phyloP scores from a whole-genome alignment of 2,329 filamentous ascomycete genomes.

The Penicillium sp. region DNA sequence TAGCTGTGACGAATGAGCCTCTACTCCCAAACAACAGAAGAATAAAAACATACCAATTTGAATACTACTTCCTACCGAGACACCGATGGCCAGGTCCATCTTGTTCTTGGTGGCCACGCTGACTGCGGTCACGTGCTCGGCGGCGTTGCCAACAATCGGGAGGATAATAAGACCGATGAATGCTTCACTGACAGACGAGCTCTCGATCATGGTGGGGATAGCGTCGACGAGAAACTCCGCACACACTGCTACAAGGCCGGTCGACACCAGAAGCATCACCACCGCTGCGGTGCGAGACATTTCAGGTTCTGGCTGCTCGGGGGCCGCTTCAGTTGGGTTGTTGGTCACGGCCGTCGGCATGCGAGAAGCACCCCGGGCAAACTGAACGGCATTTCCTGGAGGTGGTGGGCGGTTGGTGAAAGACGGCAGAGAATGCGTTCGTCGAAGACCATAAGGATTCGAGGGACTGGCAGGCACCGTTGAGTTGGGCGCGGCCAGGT shows the following conservation, averaged over 20 bases:
- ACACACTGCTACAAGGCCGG: slow-evolving; percentile 52
- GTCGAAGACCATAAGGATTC: too few species aligned
- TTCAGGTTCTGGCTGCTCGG: slow-evolving; percentile 16
- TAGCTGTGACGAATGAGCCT: slow-evolving; percentile 43
- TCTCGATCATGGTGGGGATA: slow-evolving; percentile 59
- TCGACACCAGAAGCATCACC: slow-evolving; percentile 48
- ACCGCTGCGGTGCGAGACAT: slow-evolving; percentile 53
- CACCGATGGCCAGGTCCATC: slow-evolving; percentile 73
- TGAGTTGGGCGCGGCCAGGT: too few species aligned
- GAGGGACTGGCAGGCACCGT: slow-evolving; percentile 20
- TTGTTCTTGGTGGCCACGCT: slow-evolving; percentile 75
- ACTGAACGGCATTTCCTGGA: slow-evolving; percentile 29
- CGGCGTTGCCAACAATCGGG: slow-evolving; percentile 74
- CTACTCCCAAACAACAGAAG: too few species aligned
- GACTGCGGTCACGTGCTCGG: slow-evolving; percentile 72
- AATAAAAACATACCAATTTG: slow-evolving; percentile 48
- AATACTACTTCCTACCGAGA: slow-evolving; percentile 70
- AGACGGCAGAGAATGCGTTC: too few species aligned
- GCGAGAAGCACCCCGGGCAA: slow-evolving; percentile 28
- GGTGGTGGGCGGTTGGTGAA: slow-evolving; percentile 23
- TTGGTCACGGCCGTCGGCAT: slow-evolving; percentile 9
- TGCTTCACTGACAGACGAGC: slow-evolving; percentile 56
- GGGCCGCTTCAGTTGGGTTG: too few species aligned
- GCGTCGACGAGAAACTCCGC: slow-evolving; percentile 67
- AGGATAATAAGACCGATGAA: slow-evolving; percentile 73